Percentiles rank a stretch among this genome's conserved stretches.
Conservation (phyloP, 2,329 filamentous ascomycete species). For the Fusarium sp. region DNA sequence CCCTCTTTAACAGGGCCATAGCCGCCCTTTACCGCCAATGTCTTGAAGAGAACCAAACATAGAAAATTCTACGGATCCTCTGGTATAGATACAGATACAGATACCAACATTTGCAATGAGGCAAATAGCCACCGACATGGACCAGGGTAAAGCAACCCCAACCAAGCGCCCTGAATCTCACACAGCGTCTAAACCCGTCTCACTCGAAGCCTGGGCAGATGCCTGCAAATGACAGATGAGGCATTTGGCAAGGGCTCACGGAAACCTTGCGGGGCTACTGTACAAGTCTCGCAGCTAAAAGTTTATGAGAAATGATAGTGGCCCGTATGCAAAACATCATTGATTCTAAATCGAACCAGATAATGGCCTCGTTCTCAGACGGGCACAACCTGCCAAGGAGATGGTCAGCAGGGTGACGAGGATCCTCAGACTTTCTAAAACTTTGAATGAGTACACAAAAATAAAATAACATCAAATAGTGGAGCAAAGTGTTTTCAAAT, state of each 20-base stretch:
- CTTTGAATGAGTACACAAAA: background rate
- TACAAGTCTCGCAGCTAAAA: conserved; percentile 3
- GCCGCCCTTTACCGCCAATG: conserved; percentile 3
- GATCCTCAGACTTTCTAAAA: conserved; percentile 5
- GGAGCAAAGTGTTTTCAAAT: conserved; percentile 4
- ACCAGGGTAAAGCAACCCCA: conserved; percentile 18
- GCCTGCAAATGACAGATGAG: conserved; percentile 1
- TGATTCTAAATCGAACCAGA: conserved; percentile 5
- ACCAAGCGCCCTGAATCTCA: conserved; percentile 41
- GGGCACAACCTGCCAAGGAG: background rate
- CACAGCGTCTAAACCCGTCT: conserved; percentile 36
- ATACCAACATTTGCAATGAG: conserved; percentile 4
- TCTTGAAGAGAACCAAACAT: background rate
- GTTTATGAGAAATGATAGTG: conserved; percentile 2
- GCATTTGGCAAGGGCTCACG: conserved; percentile 20
- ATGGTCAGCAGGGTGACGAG: background rate
- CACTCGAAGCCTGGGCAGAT: background rate
- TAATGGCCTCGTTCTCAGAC: background rate
- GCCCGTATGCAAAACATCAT: conserved; percentile 1
- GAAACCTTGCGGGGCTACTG: conserved; percentile 15
- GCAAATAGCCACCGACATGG: conserved; percentile 12
- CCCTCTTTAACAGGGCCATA: background rate
- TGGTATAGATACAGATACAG: background rate
- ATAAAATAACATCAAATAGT: conserved; percentile 1
- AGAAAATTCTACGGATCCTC: background rate